Evolutionary conservation across 371 early-diverging fungal genomes (phyloP).

Genomic region (Rhizopus delemar): DNA sequence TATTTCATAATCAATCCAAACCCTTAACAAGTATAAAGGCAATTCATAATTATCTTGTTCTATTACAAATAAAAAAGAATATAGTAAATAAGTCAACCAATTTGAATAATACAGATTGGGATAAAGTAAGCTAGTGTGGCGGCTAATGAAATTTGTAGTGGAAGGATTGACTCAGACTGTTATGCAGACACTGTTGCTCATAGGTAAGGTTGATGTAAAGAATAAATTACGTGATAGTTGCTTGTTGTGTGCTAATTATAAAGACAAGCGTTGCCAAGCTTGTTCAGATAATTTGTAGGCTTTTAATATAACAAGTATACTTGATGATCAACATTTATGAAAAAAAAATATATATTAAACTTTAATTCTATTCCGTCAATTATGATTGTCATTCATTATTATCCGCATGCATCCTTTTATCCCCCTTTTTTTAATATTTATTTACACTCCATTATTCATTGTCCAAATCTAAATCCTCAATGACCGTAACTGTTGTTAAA

Average conservation of each 20-base stretch:
- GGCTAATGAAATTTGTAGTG: slow-evolving; percentile 40
- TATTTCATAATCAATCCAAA: too few species aligned
- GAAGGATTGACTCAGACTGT: slow-evolving; percentile 44
- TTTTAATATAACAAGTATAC: too few species aligned
- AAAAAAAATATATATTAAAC: neutral
- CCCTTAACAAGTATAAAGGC: slow-evolving; percentile 53
- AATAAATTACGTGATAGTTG: slow-evolving; percentile 70
- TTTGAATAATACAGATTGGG: slow-evolving; percentile 63
- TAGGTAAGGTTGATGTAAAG: slow-evolving; percentile 84
- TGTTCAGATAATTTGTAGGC: slow-evolving; percentile 41
- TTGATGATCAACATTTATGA: too few species aligned
- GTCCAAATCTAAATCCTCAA: slow-evolving; percentile 66
- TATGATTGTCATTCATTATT: too few species aligned
- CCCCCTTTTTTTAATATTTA: too few species aligned
- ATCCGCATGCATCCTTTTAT: too few species aligned
- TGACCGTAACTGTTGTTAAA: slow-evolving; percentile 73
- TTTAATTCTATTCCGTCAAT: neutral
- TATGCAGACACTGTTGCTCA: slow-evolving; percentile 51
- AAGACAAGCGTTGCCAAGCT: slow-evolving; percentile 81
- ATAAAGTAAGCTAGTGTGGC: slow-evolving; percentile 53
- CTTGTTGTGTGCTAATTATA: slow-evolving; percentile 94
- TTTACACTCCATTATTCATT: slow-evolving; percentile 11
- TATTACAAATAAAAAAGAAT: too few species aligned
- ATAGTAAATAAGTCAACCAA: slow-evolving; percentile 56
- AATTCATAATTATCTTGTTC: slow-evolving; percentile 71